Evolutionary conservation across 768 basidiomycete genomes (phyloP).

Genomic region (Hygrophorus pudorinus): DNA sequence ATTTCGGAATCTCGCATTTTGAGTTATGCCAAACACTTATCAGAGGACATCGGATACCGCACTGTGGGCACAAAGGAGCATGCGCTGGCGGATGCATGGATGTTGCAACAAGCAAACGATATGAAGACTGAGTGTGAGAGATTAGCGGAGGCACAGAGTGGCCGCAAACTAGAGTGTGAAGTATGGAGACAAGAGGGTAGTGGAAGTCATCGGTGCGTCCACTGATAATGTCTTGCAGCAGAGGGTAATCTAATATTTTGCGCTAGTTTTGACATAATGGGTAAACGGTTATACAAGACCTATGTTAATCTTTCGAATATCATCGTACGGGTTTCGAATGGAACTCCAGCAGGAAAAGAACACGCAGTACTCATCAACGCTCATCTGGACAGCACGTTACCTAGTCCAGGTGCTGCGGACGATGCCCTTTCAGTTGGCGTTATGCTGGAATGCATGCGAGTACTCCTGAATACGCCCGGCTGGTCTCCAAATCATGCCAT

Average conservation of each 20-base stretch:
- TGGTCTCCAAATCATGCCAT: slow-evolving; percentile 71
- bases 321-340: slow-evolving; percentile 76
- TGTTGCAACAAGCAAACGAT: slow-evolving; percentile 54
- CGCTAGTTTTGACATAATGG: slow-evolving; percentile 86
- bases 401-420: slow-evolving; percentile 82
- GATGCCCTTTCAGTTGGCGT: slow-evolving; percentile 84
- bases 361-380: slow-evolving; percentile 83
- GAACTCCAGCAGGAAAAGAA: slow-evolving; percentile 58
- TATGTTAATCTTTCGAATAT: slow-evolving; percentile 87
- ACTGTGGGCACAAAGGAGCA: slow-evolving; percentile 90
- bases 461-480: slow-evolving; percentile 54
- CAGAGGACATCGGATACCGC: slow-evolving; percentile 83
- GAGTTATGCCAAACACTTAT: slow-evolving; percentile 51
- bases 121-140: slow-evolving; percentile 55
- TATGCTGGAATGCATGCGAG: slow-evolving; percentile 84
- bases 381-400: slow-evolving; percentile 85
- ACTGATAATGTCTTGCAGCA: not conserved
- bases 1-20: slow-evolving; percentile 66
- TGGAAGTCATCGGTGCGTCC: slow-evolving; percentile 72
- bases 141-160: slow-evolving; percentile 28
- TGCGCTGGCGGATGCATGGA: slow-evolving; percentile 75
- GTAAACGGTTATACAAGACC: slow-evolving; percentile 70
- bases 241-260: not conserved
- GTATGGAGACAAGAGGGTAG: slow-evolving; percentile 86
- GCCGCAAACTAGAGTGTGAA: slow-evolving; percentile 74